Percentiles rank a stretch among this genome's conserved stretches.
phyloP scores from a whole-genome alignment of 1,284 basidiomycete species.

The Microbotryum saponariae region DNA sequence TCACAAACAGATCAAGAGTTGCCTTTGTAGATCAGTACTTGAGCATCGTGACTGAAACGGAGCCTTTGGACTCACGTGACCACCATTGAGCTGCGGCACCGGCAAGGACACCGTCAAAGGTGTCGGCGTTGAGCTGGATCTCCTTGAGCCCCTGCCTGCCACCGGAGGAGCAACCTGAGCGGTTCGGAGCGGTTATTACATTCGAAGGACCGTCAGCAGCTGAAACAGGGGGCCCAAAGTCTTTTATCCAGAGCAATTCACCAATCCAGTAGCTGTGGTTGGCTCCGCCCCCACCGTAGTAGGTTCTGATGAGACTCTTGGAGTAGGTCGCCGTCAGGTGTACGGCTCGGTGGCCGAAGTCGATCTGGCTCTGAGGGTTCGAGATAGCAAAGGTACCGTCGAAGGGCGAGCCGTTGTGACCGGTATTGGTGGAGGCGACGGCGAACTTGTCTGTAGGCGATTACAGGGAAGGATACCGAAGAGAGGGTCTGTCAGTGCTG shows the following conservation, averaged over 20 bases:
- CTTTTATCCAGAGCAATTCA: too few species aligned
- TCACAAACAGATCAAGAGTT: not conserved
- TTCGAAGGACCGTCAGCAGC: too few species aligned
- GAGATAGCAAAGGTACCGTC: slow-evolving; percentile 31
- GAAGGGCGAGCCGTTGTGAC: slow-evolving; percentile 22
- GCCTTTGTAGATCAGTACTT: not conserved
- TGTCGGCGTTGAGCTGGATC: slow-evolving; percentile 20
- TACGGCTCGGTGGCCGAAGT: slow-evolving; percentile 34
- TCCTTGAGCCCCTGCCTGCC: slow-evolving; percentile 32
- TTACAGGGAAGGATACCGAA: not conserved
- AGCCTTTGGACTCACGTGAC: not conserved
- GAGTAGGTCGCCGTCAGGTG: slow-evolving; percentile 32
- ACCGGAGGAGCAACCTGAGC: slow-evolving; percentile 30
- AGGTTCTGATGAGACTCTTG: slow-evolving; percentile 22
- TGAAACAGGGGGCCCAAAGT: too few species aligned
- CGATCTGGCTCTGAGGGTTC: slow-evolving; percentile 28
- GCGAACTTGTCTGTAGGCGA: slow-evolving; percentile 10
- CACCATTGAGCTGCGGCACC: slow-evolving; percentile 30
- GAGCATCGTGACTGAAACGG: too few species aligned
- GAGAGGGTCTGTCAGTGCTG: not conserved
- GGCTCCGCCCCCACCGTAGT: too few species aligned
- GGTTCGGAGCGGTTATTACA: not conserved
- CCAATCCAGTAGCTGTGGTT: too few species aligned
- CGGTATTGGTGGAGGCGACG: slow-evolving; percentile 26
- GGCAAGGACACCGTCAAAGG: slow-evolving; percentile 33